These are phyloP conservation scores for Solanum bulbocastanum DNA, from an alignment of 257 asterid species.

Conservation along the genomic window DNA sequence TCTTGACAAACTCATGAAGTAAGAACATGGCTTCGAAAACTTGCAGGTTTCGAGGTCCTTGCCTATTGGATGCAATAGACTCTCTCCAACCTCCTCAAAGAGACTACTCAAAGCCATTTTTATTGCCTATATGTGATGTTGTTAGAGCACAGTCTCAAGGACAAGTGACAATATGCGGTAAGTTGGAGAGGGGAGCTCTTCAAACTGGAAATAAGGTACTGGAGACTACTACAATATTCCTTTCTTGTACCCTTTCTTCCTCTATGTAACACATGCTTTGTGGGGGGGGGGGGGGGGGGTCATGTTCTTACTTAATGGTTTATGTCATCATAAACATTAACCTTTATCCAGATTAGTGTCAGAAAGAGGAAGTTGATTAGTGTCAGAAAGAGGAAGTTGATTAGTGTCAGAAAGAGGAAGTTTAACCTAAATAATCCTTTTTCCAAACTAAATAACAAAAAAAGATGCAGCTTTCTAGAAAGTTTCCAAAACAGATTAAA, in stretches of 20 bases:
- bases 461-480: background rate
- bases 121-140: slow-evolving; percentile 84
- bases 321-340: background rate
- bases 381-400: background rate
- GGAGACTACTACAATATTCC: background rate
- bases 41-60: slow-evolving; percentile 77
- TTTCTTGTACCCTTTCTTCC: background rate
- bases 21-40: background rate
- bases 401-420: background rate
- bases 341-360: background rate
- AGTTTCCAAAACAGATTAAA: background rate
- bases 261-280: background rate
- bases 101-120: slow-evolving; percentile 67
- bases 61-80: slow-evolving; percentile 82
- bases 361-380: background rate
- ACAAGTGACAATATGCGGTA: slow-evolving; percentile 68
- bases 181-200: slow-evolving; percentile 85
- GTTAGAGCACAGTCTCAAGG: slow-evolving; percentile 77
- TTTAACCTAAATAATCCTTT: background rate
- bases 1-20: slow-evolving; percentile 1
- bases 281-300: background rate
- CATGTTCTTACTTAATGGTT: background rate
- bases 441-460: background rate
- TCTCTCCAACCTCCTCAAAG: slow-evolving; percentile 77
- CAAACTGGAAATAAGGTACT: slow-evolving; percentile 71